These are phyloP conservation scores for Fusarium sp. DNA, from an alignment of 2,329 filamentous ascomycete genomes.

Conservation along the genomic window DNA sequence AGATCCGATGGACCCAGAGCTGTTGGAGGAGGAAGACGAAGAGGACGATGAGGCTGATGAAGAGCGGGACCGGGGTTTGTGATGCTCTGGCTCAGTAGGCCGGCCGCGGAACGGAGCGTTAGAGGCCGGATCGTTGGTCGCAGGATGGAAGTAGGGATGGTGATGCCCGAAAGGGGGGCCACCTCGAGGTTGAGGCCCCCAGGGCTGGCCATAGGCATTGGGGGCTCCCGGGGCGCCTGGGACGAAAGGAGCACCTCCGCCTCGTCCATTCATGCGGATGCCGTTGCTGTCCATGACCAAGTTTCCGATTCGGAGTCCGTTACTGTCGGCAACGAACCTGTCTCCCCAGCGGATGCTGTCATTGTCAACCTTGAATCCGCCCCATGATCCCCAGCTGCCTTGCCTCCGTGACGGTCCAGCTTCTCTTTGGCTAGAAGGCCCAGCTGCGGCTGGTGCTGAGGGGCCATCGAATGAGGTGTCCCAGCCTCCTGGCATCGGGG, in stretches of 20 bases:
- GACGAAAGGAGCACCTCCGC: slow-evolving; percentile 5
- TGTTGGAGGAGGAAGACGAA: slow-evolving; percentile 55
- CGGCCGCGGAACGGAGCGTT: slow-evolving; percentile 30
- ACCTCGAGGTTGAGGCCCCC: slow-evolving; percentile 8
- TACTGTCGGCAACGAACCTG: slow-evolving; percentile 60
- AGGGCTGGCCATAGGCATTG: background rate
- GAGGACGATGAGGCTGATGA: slow-evolving; percentile 55
- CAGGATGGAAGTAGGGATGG: slow-evolving; percentile 16
- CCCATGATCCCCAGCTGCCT: slow-evolving; percentile 37
- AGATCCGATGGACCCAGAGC: slow-evolving; percentile 63
- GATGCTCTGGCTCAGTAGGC: slow-evolving; percentile 23
- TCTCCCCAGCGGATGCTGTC: slow-evolving; percentile 62
- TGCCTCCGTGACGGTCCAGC: slow-evolving; percentile 23
- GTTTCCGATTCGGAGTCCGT: slow-evolving; percentile 63
- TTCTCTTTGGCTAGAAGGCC: slow-evolving; percentile 31
- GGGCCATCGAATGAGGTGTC: slow-evolving; percentile 41
- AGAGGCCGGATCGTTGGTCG: slow-evolving; percentile 17
- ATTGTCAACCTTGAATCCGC: slow-evolving; percentile 60
- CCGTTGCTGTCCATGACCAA: slow-evolving; percentile 60
- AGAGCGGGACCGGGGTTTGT: slow-evolving; percentile 49
- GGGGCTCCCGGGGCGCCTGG: background rate
- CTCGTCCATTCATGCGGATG: slow-evolving; percentile 48
- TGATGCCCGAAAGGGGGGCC: slow-evolving; percentile 11
- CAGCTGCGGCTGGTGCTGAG: slow-evolving; percentile 15
- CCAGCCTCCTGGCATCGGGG: slow-evolving; percentile 49